These are phyloP conservation scores for Cymbopogon citratus DNA, from an alignment of 176 grass and related monocot species.

Conservation along the genomic window DNA sequence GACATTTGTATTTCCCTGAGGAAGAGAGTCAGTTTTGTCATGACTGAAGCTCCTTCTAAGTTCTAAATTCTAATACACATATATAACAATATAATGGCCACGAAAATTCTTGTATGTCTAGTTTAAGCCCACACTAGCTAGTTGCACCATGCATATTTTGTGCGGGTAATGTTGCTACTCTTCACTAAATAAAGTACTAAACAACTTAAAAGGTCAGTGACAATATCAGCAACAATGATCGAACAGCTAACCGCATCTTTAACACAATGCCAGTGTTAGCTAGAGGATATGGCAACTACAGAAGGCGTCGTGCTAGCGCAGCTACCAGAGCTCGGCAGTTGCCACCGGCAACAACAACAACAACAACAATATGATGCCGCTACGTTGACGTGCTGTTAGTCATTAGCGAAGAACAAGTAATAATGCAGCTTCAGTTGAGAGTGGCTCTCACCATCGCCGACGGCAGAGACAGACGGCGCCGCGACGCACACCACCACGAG, in stretches of 20 bases:
- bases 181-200: neutral
- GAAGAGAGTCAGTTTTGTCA: neutral
- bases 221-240: neutral
- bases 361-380: too few species aligned
- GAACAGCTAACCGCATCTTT: neutral
- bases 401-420: neutral
- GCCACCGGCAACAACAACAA: neutral
- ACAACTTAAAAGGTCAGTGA: neutral
- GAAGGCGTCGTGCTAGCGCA: neutral
- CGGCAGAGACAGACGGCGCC: neutral
- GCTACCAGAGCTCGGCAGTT: neutral
- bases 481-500: constrained; percentile 21
- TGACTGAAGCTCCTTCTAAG: neutral
- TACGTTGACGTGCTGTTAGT: neutral
- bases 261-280: neutral
- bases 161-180: neutral
- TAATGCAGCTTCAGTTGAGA: neutral
- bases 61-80: neutral
- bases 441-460: constrained; percentile 27
- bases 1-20: neutral
- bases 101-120: neutral
- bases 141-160: neutral
- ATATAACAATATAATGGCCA: neutral
- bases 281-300: neutral
- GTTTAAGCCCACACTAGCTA: neutral